These are phyloP conservation scores for Trichopus zeylanicus DNA, from an alignment of 116 monocot species.

Conservation along the genomic window DNA sequence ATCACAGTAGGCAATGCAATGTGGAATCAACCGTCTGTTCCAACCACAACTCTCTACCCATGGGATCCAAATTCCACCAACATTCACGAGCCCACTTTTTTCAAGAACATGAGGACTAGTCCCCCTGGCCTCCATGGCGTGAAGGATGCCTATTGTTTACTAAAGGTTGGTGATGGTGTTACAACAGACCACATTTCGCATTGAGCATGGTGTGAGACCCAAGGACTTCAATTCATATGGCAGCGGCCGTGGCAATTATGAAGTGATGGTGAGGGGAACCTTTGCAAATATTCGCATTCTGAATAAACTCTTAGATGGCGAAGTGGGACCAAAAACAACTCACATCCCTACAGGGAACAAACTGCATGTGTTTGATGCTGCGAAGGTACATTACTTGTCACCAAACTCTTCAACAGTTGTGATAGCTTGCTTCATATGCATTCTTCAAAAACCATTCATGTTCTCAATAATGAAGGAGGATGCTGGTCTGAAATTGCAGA, in stretches of 20 bases:
- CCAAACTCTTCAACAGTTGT: no score
- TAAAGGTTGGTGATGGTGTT: conserved; percentile 50
- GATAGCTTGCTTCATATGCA: no score
- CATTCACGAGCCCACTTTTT: conserved; percentile 60
- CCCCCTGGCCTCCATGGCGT: conserved; percentile 48
- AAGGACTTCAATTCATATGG: conserved; percentile 70
- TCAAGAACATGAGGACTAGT: conserved; percentile 39
- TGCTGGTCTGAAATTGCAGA: no score
- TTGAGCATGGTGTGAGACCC: conserved; percentile 43
- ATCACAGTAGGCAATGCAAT: conserved; percentile 52
- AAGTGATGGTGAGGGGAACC: conserved; percentile 64
- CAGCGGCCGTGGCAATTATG: conserved; percentile 63
- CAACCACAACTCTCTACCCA: conserved; percentile 27
- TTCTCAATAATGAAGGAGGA: no score
- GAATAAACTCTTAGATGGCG: no score
- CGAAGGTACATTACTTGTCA: no score
- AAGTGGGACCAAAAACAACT: no score
- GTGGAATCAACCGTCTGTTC: conserved; percentile 53
- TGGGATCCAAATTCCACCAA: conserved; percentile 59
- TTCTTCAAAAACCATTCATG: no score
- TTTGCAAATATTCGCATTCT: conserved; percentile 70
- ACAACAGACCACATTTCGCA: conserved; percentile 69
- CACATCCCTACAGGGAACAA: no score
- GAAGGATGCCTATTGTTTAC: conserved; percentile 49
- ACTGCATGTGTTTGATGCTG: no score